Percentiles rank a stretch among this genome's conserved stretches.
Evolutionary conservation across 805 yeast species (phyloP).

Genomic region (Sugiyamaella qingdaonensis): DNA sequence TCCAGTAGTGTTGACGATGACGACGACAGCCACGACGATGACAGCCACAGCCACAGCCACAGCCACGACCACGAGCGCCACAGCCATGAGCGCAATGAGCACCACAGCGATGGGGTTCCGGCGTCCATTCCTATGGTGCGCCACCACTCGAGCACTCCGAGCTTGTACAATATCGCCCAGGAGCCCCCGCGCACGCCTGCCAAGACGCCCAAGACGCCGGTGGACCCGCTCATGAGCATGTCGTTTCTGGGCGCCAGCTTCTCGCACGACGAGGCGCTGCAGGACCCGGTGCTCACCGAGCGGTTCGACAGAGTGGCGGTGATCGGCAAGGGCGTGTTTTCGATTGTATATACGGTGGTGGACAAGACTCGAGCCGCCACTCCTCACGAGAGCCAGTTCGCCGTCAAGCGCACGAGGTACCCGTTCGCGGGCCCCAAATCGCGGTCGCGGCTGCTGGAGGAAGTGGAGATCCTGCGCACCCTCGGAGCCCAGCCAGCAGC

Average conservation of each 20-base stretch:
- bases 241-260: slow-evolving; percentile 7
- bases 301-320: slow-evolving; percentile 63
- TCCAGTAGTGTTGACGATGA: neutral
- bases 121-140: slow-evolving; percentile 3
- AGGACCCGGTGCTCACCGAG: slow-evolving; percentile 35
- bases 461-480: slow-evolving; percentile 57
- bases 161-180: neutral
- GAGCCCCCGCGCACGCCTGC: slow-evolving; percentile 25
- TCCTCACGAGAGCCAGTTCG: slow-evolving; percentile 48
- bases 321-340: slow-evolving; percentile 85
- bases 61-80: neutral
- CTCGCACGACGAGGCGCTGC: slow-evolving; percentile 9
- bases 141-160: neutral
- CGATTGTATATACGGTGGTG: slow-evolving; percentile 76
- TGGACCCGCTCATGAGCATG: slow-evolving; percentile 6
- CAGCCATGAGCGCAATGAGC: neutral
- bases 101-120: neutral
- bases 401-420: slow-evolving; percentile 81
- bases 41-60: neutral
- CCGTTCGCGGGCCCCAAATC: slow-evolving; percentile 58
- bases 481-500: slow-evolving; percentile 19
- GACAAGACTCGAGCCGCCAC: slow-evolving; percentile 23
- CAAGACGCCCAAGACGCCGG: slow-evolving; percentile 31
- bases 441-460: slow-evolving; percentile 60
- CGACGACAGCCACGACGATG: neutral